Base-by-base conservation (phyloP, 164 flowering plant genomes). In the Akebia trifoliata region DNA sequence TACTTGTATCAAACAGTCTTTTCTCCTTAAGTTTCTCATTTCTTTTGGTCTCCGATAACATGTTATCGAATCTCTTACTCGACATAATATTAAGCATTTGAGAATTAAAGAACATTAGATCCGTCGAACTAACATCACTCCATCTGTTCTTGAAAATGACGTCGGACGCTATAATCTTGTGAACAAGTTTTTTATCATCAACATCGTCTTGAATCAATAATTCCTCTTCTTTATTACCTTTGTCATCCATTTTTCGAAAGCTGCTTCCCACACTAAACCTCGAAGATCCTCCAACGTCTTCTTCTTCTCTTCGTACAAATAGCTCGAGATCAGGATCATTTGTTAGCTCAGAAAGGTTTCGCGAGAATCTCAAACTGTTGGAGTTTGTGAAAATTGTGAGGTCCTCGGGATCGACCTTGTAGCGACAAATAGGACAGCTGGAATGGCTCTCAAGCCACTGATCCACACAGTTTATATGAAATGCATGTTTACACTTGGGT, bases 361-460 rank as follows among this genome's bases (percentile, higher is more conserved):
- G 35, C 14, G 74, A 60, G 42, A 76, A 74, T 32, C 96, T 71
- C 60, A 84, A 66, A 54, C 93, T 83, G 35, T 63, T 67, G 0
- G 93, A 82, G 30, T 75, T 69, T 0, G 78, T 54, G 32, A 79
- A 65, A 28, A 68, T 37, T 0, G 71, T 20, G 1, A 76, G 60
- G 39, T 92, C 96, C 0, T 69, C 81, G 3, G 68, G 44, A 21
- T 68, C 71, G 34, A 92, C 67, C 51, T 66, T 78, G 31, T 64
- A 65, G 39, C 98, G 64, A 61, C 98, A 92, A 22, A 92, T 73
- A 31, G 98, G 98, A 45, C 98, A 92, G 54, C 77, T 89, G 0
- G 96, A 82, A 66, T 92, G 98, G 28, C 70, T 81, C 57, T 86
- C 95, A 8, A 92, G 91, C 98, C 98, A 92, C 46, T 67, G 74